Evolutionary conservation across 805 yeast genomes (phyloP), one percentile per base, ranked within the genome.

Genomic region (Cyberlindnera sargentensis): DNA sequence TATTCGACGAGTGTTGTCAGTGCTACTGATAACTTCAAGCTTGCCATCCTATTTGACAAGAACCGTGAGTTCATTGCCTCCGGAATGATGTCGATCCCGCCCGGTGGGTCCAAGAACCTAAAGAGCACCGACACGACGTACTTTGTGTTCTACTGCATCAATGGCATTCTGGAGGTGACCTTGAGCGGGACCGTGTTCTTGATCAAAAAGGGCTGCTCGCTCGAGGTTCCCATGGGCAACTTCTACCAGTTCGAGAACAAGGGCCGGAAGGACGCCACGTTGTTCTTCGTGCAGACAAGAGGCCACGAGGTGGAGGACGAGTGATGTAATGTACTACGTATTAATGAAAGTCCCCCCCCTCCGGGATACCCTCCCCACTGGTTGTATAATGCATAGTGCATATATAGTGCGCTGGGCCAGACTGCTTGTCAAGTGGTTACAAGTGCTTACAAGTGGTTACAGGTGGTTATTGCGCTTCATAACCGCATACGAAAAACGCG

Each of bases 211-310:
- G 95, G 95, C 1, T 83, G 95, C 42, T 76, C 91, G 4, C 82
- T 89, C 54, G 85, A 84, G 54, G 72, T 90, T 5, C 96, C 96
- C 1, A 75, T 83, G 65, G 83, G 82, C 5, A 85, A 84, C 57
- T 71, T 73, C 36, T 88, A 86, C 61, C 76, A 83, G 15, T 72
- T 89, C 49, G 72, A 71, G 38, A 86, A 86, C 56, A 71, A 69
- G 34, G 84, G 89, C 0, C 64, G 69, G 30, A 67, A 65, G 15
- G 71, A 70, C 31, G 88, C 83, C 1, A 72, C 75, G 43, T 53
- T 89, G 56, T 87, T 84, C 60, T 88, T 86, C 56, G 89, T 84
- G 1, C 95, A 88, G 57, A 72, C 81, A 3, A 60, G 64, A 30
- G 61, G 66, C 6, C 58, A 50, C 34, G 52, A 47, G 10, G 51